phyloP scores from a whole-genome alignment of 805 yeast species.

The Ogataea nitratoaversa region DNA sequence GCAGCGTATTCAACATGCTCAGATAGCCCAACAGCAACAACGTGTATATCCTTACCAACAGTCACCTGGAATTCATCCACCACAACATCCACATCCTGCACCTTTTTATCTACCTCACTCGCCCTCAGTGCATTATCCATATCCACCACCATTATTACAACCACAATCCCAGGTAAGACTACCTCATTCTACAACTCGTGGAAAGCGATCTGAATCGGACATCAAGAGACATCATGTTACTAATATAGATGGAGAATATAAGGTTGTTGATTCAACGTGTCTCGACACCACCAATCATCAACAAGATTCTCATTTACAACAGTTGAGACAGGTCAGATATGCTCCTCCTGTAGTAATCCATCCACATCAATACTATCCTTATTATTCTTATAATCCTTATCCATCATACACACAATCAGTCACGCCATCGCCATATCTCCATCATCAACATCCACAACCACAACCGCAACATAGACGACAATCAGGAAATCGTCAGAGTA shows the following conservation, averaged over 20 bases:
- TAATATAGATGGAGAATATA: neutral
- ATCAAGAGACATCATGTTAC: neutral
- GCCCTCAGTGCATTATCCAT: neutral
- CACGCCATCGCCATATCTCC: neutral
- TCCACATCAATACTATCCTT: neutral
- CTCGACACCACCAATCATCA: neutral
- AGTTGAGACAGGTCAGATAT: neutral
- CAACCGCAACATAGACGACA: neutral
- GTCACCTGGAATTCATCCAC: neutral
- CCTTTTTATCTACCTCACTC: neutral
- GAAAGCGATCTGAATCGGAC: neutral
- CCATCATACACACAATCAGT: neutral
- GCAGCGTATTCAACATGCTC: neutral
- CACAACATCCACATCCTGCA: neutral
- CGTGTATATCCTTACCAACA: neutral
- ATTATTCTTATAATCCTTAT: neutral
- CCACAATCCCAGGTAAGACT: neutral
- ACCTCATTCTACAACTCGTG: neutral
- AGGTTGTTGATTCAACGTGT: neutral
- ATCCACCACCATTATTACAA: neutral
- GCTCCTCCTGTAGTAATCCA: neutral
- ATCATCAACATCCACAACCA: neutral
- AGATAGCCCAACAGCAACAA: neutral
- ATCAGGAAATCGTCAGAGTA: too few species aligned
- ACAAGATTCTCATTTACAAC: neutral